Base-by-base conservation (phyloP, 1,139 yeast genomes). In the Pneumocystis carinii region DNA sequence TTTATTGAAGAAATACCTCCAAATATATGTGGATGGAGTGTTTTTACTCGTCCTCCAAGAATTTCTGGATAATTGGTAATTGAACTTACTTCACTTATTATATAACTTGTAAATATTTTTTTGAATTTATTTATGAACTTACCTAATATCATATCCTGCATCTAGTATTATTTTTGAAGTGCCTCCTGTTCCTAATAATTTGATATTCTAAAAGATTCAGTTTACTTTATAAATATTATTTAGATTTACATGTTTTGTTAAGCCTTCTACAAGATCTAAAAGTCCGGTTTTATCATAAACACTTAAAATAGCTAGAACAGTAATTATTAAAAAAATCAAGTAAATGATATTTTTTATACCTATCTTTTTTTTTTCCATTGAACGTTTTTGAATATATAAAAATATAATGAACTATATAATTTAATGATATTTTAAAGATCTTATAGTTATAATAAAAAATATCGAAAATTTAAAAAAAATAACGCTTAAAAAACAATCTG, bases 1-100 rank as follows among this genome's bases (percentile, higher is more conserved):
- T 41, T 24, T 48, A 48, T 24, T 48, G 19, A 5, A 48, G 27
- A 48, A 48, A 24, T 48, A 79, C 71, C 71, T 60, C 66, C 98
- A 75, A 92, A 98, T 66, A 92, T 96, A 60, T 97, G 97, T 58
- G 98, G 98, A 75, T 92, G 98, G 72, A 92, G 81, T 66, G 98
- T 92, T 80, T 92, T 92, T 71, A 92, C 98, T 78, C 98, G 83
- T 67, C 98, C 98, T 66, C 97, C 96, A 70, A 92, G 81, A 96
- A 92, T 92, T 77, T 92, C 98, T 63, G 98, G 98, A 48, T 97
- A 97, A 73, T 90, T 95, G 62, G 98, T 92, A 74, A 92, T 89
- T 66, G 94, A 76, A 62, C 95, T 85, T 64, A 92, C 97, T 73
- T 92, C 98, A 69, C 71, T 68, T 61, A 57, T 55, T 64, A 12